phyloP scores from a whole-genome alignment of 495 filamentous ascomycete species.

The Xylaria longipes region DNA sequence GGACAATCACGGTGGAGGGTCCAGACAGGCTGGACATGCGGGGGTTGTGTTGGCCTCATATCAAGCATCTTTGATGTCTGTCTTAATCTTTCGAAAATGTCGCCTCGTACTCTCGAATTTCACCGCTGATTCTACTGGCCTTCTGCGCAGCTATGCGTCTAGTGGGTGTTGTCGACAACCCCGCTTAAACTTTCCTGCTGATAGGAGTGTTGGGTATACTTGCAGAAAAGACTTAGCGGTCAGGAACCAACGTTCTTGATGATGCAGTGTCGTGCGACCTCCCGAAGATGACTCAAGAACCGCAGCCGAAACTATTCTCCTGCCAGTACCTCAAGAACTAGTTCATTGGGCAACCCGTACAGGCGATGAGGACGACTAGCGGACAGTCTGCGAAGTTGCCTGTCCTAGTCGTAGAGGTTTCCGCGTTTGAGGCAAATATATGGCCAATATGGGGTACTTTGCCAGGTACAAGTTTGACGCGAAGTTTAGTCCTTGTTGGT shows the following conservation, averaged over 20 bases:
- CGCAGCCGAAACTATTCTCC: conserved; percentile 32
- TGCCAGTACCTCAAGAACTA: conserved; percentile 21
- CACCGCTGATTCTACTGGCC: conserved; percentile 38
- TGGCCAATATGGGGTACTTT: conserved; percentile 15
- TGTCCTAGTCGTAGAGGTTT: not conserved
- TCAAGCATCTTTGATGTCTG: conserved; percentile 37
- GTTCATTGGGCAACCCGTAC: conserved; percentile 5
- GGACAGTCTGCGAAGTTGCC: conserved; percentile 8
- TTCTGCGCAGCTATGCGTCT: conserved; percentile 31
- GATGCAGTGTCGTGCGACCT: conserved; percentile 42
- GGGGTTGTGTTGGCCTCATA: conserved; percentile 35
- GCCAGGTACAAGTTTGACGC: not conserved
- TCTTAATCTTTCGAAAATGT: conserved; percentile 30
- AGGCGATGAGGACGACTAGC: conserved; percentile 17
- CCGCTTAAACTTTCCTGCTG: conserved; percentile 28
- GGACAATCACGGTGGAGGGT: conserved; percentile 28
- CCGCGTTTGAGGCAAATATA: conserved; percentile 20
- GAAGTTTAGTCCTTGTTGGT: conserved; percentile 1
- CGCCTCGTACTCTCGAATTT: conserved; percentile 26
- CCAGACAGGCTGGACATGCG: conserved; percentile 30
- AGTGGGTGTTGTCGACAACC: conserved; percentile 34
- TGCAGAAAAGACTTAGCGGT: conserved; percentile 43
- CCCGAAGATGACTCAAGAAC: conserved; percentile 43
- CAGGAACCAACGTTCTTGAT: conserved; percentile 41
- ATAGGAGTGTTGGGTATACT: conserved; percentile 38